phyloP scores from a whole-genome alignment of 2,329 filamentous ascomycete species.

The Cadophora gregata region DNA sequence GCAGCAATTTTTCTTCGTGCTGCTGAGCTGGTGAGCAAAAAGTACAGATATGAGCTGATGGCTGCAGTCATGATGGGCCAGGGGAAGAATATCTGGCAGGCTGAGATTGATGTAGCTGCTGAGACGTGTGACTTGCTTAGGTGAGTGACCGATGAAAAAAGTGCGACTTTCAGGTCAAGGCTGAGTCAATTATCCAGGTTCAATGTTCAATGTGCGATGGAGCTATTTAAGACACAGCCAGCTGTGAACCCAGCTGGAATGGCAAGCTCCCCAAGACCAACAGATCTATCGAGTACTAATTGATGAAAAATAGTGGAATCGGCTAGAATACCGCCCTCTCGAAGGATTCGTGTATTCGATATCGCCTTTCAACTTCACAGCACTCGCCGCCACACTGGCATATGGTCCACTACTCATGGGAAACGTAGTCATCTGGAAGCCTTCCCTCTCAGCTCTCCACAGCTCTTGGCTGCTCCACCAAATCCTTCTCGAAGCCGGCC shows the following conservation, averaged over 20 bases:
- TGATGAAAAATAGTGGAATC: slow-evolving; percentile 68
- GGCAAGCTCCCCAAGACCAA: neutral
- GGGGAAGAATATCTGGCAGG: slow-evolving; percentile 98
- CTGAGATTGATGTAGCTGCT: slow-evolving; percentile 93
- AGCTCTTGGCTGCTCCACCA: slow-evolving; percentile 90
- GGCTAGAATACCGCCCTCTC: slow-evolving; percentile 85
- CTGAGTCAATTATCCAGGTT: slow-evolving; percentile 91
- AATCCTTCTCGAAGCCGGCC: slow-evolving; percentile 87
- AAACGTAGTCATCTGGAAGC: slow-evolving; percentile 96
- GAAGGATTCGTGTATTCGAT: slow-evolving; percentile 96
- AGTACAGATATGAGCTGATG: slow-evolving; percentile 97
- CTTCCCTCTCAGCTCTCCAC: slow-evolving; percentile 82
- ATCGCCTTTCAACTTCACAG: slow-evolving; percentile 95
- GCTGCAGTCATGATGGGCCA: slow-evolving; percentile 94
- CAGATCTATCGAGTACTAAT: neutral
- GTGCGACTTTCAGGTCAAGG: slow-evolving; percentile 53
- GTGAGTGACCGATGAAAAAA: neutral
- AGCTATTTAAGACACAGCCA: slow-evolving; percentile 87
- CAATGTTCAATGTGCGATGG: slow-evolving; percentile 92
- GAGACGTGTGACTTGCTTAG: slow-evolving; percentile 54
- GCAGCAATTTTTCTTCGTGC: slow-evolving; percentile 96
- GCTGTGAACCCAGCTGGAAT: slow-evolving; percentile 81
- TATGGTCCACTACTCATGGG: slow-evolving; percentile 86
- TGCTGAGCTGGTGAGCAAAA: slow-evolving; percentile 84
- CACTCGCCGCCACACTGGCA: slow-evolving; percentile 86